These are phyloP conservation scores for Artemisia argyi DNA, from an alignment of 129 eudicot species.

Conservation along the genomic window DNA sequence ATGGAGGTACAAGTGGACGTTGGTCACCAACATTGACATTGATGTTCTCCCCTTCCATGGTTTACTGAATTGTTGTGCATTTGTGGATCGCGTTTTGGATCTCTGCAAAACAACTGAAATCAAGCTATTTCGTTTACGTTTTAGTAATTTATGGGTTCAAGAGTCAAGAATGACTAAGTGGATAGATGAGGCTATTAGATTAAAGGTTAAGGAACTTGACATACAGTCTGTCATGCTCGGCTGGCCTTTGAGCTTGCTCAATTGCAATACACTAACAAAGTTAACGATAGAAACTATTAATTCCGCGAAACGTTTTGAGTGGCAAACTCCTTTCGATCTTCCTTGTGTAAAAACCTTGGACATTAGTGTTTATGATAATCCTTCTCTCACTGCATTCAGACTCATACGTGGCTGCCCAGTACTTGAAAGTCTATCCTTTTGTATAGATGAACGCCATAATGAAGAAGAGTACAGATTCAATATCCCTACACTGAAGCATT, in stretches of 20 bases:
- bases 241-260: constrained; percentile 6
- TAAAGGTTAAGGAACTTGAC: not conserved
- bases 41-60: no score
- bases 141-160: not conserved
- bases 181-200: constrained; percentile 6
- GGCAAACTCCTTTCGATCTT: not conserved
- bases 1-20: no score
- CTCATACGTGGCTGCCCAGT: not conserved
- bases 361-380: not conserved
- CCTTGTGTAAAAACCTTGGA: constrained; percentile 8
- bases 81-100: no score
- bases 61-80: no score
- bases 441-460: not conserved
- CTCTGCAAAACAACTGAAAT: not conserved
- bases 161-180: constrained; percentile 5
- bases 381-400: not conserved
- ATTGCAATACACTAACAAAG: constrained; percentile 7
- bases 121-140: not conserved
- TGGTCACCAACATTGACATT: no score
- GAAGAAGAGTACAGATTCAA: not conserved
- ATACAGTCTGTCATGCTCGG: not conserved
- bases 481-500: not conserved
- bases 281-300: not conserved
- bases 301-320: not conserved
- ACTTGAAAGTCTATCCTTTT: not conserved